These are phyloP conservation scores for Rhytidiadelphus loreus DNA, from an alignment of 225 moss, liverwort and hornwort genomes.

Conservation along the genomic window DNA sequence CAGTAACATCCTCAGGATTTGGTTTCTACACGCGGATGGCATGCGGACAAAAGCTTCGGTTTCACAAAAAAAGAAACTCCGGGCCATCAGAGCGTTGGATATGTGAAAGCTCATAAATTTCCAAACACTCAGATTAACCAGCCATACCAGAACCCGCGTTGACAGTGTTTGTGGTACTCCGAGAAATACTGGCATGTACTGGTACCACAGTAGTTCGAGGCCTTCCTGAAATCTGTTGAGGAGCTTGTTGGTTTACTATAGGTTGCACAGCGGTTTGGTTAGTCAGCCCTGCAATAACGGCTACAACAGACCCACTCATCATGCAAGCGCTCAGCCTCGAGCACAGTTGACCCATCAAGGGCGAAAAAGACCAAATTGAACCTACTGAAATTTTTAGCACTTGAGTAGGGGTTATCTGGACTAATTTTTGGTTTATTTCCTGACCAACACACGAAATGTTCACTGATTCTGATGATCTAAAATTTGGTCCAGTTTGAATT, in stretches of 20 bases:
- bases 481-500: background rate
- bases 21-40: background rate
- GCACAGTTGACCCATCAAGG: background rate
- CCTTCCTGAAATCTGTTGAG: conserved; percentile 13
- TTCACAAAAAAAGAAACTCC: background rate
- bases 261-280: conserved; percentile 1
- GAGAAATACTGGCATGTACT: background rate
- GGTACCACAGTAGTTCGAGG: background rate
- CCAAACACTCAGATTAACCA: background rate
- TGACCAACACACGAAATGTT: background rate
- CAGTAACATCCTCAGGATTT: background rate
- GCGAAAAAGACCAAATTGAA: background rate
- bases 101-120: background rate
- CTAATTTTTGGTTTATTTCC: background rate
- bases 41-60: background rate
- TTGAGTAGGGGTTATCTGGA: background rate
- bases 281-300: conserved; percentile 9
- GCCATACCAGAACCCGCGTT: conserved; percentile 15
- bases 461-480: background rate
- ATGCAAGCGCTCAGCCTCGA: background rate
- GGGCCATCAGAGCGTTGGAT: background rate
- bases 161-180: background rate
- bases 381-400: background rate
- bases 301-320: conserved; percentile 4
- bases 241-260: conserved; percentile 5